phyloP scores from a whole-genome alignment of 176 grass and related monocot species.

The Leersia perrieri region DNA sequence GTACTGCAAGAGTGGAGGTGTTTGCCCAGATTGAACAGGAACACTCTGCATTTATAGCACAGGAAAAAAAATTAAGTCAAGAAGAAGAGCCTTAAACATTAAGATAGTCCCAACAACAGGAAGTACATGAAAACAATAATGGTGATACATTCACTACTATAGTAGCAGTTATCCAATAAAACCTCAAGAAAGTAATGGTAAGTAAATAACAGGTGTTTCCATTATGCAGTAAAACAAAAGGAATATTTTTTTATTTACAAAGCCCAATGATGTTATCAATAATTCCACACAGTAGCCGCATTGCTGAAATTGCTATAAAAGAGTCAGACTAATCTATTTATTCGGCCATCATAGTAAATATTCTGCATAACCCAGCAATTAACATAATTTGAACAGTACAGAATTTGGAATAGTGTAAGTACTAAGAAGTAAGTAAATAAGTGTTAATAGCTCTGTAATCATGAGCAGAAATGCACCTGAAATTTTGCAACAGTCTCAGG shows the following conservation, averaged over 20 bases:
- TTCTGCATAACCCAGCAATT: neutral
- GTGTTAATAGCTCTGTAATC: neutral
- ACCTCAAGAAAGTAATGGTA: neutral
- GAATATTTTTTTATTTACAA: neutral
- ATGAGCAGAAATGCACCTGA: constrained; percentile 54
- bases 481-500: constrained; percentile 94
- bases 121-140: neutral
- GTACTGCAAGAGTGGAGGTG: constrained; percentile 86
- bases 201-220: neutral
- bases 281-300: neutral
- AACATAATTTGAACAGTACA: neutral
- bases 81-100: neutral
- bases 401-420: neutral
- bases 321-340: neutral
- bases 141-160: neutral
- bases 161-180: neutral
- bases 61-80: neutral
- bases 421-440: constrained; percentile 17
- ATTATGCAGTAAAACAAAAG: neutral
- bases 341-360: neutral
- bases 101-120: constrained; percentile 5
- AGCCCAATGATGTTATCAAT: neutral
- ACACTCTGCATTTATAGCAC: constrained; percentile 65
- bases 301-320: neutral
- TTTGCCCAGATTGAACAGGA: constrained; percentile 89